Base-by-base conservation (phyloP, 1,284 basidiomycete species). In the Trametes pubescens region DNA sequence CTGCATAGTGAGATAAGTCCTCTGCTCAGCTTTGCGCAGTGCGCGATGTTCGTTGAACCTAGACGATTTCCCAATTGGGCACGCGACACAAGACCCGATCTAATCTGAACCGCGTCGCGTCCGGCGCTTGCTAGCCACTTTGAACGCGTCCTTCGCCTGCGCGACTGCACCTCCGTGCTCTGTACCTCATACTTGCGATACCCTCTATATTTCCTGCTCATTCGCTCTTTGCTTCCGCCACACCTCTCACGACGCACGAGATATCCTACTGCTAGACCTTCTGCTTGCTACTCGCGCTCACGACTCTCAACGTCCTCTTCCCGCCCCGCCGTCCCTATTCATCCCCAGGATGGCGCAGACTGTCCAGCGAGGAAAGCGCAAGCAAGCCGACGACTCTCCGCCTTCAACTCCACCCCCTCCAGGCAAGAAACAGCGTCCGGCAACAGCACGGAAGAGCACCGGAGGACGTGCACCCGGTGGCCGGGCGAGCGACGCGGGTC, bases 401-500 rank as follows among this genome's bases (percentile, higher is more conserved):
- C 83, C 81, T 16, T 79, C 80, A 5, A 80, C 84, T 0, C 79
- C 84, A 0, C 75, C 82, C 6, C 53, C 60, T 1, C 53, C 84
- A 63, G 61, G 79, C 10, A 88, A 82, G 74, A 71, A 67, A 58
- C 54, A 72, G 61, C 71, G 67, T 32, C 77, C 82, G 6, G 77
- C 79, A 59, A 92, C 91, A 0, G 91, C 92, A 21, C 84, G 92
- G 61, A 93, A 93, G 78, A 90, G 86, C 74, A 91, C 91, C 0
- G 91, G 91, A 49, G 86, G 89, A 29, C 78, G 76, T 54, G 74
- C 81, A 0, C 85, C 86, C 18, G 56, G 26, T 8, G 48, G 48
- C 40, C 61, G 64, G 52, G 43, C 53, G 32, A 68, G 67, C 52
- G 57, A 68, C 62, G 67, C 66, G 21, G 64, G 67, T 8, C 64